Base-by-base conservation (phyloP, 2,329 filamentous ascomycete species). In the Thelonectria olida region DNA sequence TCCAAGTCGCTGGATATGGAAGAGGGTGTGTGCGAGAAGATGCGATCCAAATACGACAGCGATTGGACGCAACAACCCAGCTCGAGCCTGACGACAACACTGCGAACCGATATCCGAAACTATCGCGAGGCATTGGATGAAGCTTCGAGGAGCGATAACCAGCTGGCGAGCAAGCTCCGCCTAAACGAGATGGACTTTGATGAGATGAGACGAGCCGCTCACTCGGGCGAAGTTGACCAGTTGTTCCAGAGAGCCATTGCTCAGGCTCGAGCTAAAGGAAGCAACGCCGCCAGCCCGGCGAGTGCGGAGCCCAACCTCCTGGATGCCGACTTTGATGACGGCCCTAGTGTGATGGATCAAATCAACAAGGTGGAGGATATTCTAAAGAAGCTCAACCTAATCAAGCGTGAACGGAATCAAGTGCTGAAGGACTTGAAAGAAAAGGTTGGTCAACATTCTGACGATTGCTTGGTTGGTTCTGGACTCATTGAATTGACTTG, bases 51-150 rank as follows among this genome's bases (percentile, higher is more conserved):
- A 76, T 98, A 98, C 75, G 94, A 95, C 56, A 86, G 85, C 25
- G 95, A 98, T 55, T 99, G 96, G 96, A 97, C 93, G 17, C 96
- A 99, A 72, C 96, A 99, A 73, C 96, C 96, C 10, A 98, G 95
- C 74, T 92, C 92, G 28, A 86, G 92, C 58, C 84, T 99, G 39
- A 99, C 95, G 1, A 89, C 92, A 4, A 98, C 95, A 0, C 80
- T 99, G 50, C 87, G 94, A 56, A 90, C 88, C 60, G 96, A 99
- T 74, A 91, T 98, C 54, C 86, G 91, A 63, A 95, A 91, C 72
- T 97, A 98, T 73, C 88, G 90, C 27, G 91, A 94, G 59, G 96
- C 96, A 1, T 83, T 98, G 50, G 93, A 97, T 58, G 94, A 98
- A 75, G 96, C 96, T 3, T 88, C 88, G 51, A 89, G 88, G 49